Evolutionary conservation across 2,329 filamentous ascomycete genomes (phyloP), one percentile per base, ranked within the genome.

Genomic region (Ceratocystis huliohia): DNA sequence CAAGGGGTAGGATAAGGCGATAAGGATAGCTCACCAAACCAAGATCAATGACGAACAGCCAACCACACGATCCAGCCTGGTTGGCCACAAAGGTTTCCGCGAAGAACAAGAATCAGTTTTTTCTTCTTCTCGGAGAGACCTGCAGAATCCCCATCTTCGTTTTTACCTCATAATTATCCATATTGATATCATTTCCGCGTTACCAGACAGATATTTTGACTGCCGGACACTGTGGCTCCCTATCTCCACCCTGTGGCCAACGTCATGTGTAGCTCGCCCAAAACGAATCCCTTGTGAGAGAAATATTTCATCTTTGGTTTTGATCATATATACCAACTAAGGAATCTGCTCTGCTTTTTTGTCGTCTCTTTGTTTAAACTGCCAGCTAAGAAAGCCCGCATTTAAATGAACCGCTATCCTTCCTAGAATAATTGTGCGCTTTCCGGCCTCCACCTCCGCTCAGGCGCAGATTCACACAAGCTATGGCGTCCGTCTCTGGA

Each of bases 241-340:
- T 20, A 48, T 63, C 41, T 50, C 44, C 61, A 62, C 17, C 46
- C 22, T 5, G 22, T 25, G 22, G 33, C 13, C 41, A n/a, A 59
- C 56, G 56, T 59, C 56, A 20, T 25, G 33, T n/a, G 28, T 59
- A 53, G 48, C 48, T 59, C 56, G 56, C 17, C 56, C 56, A 25
- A 37, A 37, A 30, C 56, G 30, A 59, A 20, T n/a, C 28, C 15
- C 22, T 37, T 37, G 17, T 59, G 56, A 59, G 48, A 37, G 25
- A 41, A 65, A 44, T 41, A 45, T 45, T 45, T 28, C 48, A 57
- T 13, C 56, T 41, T 8, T 28, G 3, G 5, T 59, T 48, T 28
- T 28, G n/a, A 45, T 28, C 33, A n/a, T 56, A 48, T 33, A 7
- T 33, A 3, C 17, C 33, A 28, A 5, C 37, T 15, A 15, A 2